Evolutionary conservation across 2,329 filamentous ascomycete genomes (phyloP).

Genomic region (Tolypocladium ovalisporum): DNA sequence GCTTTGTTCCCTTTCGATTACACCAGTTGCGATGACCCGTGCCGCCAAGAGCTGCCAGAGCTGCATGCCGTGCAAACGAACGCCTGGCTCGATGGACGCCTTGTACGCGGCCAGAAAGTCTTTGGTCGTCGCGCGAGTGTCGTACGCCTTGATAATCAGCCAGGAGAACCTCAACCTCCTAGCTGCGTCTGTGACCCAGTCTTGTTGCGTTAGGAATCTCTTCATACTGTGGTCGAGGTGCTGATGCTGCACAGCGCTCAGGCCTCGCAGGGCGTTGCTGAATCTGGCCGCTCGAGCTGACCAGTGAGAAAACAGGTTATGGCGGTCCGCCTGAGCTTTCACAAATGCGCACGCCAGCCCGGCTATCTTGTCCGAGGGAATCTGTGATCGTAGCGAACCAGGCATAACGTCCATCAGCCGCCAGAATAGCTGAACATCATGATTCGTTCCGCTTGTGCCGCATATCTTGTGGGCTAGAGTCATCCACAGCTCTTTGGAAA

Average conservation of each 20-base stretch:
- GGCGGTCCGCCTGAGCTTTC: constrained; percentile 8
- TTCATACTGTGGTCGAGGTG: constrained; percentile 5
- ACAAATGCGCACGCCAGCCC: constrained; percentile 6
- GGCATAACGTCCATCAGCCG: constrained; percentile 9
- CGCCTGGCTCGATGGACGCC: not conserved
- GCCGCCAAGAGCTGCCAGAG: constrained; percentile 11
- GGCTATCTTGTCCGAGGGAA: constrained; percentile 5
- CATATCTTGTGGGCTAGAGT: constrained; percentile 5
- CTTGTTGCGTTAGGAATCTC: constrained; percentile 5
- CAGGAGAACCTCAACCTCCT: constrained; percentile 10
- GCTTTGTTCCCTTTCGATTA: constrained; percentile 1
- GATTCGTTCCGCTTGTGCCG: constrained; percentile 1
- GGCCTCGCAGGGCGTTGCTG: constrained; percentile 4
- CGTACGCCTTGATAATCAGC: constrained; percentile 11
- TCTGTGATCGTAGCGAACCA: constrained; percentile 3
- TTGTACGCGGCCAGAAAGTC: constrained; percentile 5
- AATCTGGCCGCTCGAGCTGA: constrained; percentile 7
- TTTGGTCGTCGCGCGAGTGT: constrained; percentile 4
- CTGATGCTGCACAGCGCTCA: constrained; percentile 4
- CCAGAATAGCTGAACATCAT: constrained; percentile 9
- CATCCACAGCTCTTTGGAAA: constrained; percentile 9
- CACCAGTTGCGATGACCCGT: constrained; percentile 4
- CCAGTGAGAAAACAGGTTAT: constrained; percentile 8
- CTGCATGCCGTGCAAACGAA: constrained; percentile 6
- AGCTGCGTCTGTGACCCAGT: constrained; percentile 1